Conservation (phyloP, 108 stramenopile species). For the Conticribra guillardii region DNA sequence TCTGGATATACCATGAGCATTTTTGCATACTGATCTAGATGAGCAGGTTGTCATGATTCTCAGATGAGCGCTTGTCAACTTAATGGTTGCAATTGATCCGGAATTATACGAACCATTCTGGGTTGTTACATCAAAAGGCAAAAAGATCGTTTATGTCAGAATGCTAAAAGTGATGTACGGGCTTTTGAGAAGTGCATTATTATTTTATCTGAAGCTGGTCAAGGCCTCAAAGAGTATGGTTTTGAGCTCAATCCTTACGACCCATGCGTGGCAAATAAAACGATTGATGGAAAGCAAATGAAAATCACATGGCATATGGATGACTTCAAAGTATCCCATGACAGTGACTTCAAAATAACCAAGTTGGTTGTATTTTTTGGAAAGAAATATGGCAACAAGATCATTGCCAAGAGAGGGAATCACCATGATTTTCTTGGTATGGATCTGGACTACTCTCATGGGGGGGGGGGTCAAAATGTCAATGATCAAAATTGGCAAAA, state of each 20-base stretch:
- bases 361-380: neutral
- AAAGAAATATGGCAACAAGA: neutral
- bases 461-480: conserved; percentile 2
- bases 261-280: conserved; percentile 10
- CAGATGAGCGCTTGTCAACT: neutral
- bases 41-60: neutral
- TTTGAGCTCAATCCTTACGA: conserved; percentile 8
- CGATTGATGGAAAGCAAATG: neutral
- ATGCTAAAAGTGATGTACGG: too few relatives aligned
- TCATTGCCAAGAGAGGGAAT: neutral
- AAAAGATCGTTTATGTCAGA: too few relatives aligned
- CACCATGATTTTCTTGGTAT: conserved; percentile 10
- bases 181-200: neutral
- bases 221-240: neutral
- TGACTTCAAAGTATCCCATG: conserved; percentile 6
- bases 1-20: conserved; percentile 4
- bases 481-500: conserved; percentile 1
- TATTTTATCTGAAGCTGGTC: neutral
- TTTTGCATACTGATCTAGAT: conserved; percentile 6
- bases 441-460: neutral
- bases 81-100: neutral
- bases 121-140: neutral
- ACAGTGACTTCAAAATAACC: neutral
- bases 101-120: neutral
- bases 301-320: conserved; percentile 13